Evolutionary conservation across 768 basidiomycete species (phyloP), one percentile per base, ranked within the genome.

Genomic region (Suillus clintonianus): DNA sequence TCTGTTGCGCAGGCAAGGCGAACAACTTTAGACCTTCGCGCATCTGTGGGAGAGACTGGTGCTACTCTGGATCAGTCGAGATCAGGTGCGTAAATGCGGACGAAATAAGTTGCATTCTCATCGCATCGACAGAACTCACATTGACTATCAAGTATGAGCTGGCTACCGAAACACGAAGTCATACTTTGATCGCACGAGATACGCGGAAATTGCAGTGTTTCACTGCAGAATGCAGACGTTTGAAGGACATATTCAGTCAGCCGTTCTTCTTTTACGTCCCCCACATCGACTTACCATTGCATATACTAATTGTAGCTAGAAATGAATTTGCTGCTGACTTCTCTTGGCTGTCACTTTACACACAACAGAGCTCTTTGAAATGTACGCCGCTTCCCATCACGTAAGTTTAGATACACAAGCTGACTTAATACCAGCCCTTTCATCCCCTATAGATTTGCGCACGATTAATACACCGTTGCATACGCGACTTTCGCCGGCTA

Each of bases 1-100:
- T 72, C 78, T 10, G 85, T 90, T 75, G 82, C 86, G 2, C 89
- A 91, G 69, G 78, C 82, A 45, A 78, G 76, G 34, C 77, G 77
- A 14, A 69, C 67, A 45, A 80, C 81, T 0, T 62, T 79, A 19
- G 79, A 84, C 60, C 67, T 79, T 9, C 69, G 69, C 43, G 59
- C 70, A 8, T 15, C 55, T 27, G 37, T 24, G 55, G 37, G 37
- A 39, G 55, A 57, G 27, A 36, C 55, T 79, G 4, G 67, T 67
- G 4, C 61, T 36, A 62, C 72, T 70, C 74, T 47, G 17, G 59
- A 62, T 32, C 80, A 82, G 64, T 73, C 78, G 8, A 73, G 76
- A 45, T 72, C 82, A 69, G 83, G 86, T 86, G 69, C 24, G 74
- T 65, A 65, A 9, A 34, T 59, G 30, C 15, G n/a, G 37, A 11